Percentiles rank a stretch among this genome's conserved stretches.
phyloP scores from a whole-genome alignment of 2,329 filamentous ascomycete species.

The Chrysoporthe austroafricana region DNA sequence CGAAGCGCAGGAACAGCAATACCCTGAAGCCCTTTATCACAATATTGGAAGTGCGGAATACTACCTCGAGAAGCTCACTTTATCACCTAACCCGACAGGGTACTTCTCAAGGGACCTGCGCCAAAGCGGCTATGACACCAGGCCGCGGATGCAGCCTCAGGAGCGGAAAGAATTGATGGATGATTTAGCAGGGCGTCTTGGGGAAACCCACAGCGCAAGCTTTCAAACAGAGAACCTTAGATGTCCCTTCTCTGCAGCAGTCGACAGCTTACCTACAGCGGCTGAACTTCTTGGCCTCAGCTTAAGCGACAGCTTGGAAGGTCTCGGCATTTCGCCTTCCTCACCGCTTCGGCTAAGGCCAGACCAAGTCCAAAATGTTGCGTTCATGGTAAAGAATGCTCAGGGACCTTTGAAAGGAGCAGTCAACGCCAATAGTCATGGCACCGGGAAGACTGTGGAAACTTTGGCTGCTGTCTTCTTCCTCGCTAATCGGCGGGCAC shows the following conservation, averaged over 20 bases:
- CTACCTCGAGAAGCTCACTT: background rate
- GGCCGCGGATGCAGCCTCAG: background rate
- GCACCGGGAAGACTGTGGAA: conserved; percentile 18
- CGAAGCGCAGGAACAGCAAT: background rate
- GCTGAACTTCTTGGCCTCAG: conserved; percentile 7
- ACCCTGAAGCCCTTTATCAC: background rate
- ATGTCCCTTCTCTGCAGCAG: background rate
- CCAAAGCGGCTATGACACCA: background rate
- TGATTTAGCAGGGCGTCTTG: background rate
- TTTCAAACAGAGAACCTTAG: background rate
- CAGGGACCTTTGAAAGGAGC: background rate
- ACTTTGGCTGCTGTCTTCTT: conserved; percentile 12
- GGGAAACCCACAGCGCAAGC: background rate
- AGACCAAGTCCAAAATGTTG: conserved; percentile 19
- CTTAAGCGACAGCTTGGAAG: background rate
- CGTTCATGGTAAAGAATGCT: conserved; percentile 17
- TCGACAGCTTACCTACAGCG: conserved; percentile 5
- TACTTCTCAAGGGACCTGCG: background rate
- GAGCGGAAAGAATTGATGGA: background rate
- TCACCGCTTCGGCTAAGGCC: conserved; percentile 8
- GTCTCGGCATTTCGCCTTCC: background rate
- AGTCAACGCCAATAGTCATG: conserved; percentile 13
- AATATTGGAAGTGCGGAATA: background rate
- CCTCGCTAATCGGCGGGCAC: conserved; percentile 4
- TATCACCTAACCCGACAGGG: background rate